phyloP scores from a whole-genome alignment of 2,329 filamentous ascomycete species.

The Xylariaceae sp. region DNA sequence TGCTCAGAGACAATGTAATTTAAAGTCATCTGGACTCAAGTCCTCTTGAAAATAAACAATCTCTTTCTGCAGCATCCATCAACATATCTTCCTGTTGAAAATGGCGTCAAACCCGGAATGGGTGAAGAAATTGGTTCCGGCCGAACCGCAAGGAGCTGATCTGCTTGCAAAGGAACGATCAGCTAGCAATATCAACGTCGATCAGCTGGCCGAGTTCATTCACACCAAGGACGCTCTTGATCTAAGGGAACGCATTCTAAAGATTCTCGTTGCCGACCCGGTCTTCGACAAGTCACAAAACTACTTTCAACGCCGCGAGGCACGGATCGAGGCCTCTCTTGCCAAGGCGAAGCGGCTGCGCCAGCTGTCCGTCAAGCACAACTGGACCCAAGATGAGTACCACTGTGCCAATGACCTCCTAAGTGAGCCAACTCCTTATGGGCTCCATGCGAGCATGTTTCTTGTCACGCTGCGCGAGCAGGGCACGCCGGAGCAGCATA shows the following conservation, averaged over 20 bases:
- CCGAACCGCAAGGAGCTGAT: conserved; percentile 69
- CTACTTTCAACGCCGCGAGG: conserved; percentile 71
- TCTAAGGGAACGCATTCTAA: conserved; percentile 61
- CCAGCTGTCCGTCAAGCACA: conserved; percentile 66
- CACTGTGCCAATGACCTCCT: conserved; percentile 68
- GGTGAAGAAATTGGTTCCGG: conserved; percentile 68
- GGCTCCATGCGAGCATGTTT: conserved; percentile 64
- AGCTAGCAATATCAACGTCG: conserved; percentile 67
- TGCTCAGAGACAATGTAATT: not conserved
- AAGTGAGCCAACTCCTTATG: conserved; percentile 74
- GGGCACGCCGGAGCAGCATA: conserved; percentile 72
- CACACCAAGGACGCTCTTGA: conserved; percentile 68
- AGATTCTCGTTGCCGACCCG: conserved; percentile 66
- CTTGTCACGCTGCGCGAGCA: conserved; percentile 67
- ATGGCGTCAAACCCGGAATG: conserved; percentile 41
- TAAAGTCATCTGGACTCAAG: not conserved
- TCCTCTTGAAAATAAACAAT: not conserved
- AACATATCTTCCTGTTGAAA: not conserved
- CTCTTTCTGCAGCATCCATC: not conserved
- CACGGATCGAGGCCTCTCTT: conserved; percentile 70
- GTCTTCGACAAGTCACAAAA: conserved; percentile 80
- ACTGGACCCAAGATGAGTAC: conserved; percentile 69
- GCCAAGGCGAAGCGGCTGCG: conserved; percentile 71
- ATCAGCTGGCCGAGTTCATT: conserved; percentile 68
- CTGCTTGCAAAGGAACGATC: conserved; percentile 70